Evolutionary conservation across 176 grass and related monocot species (phyloP).

Genomic region (Hsuehochloa calcarea): DNA sequence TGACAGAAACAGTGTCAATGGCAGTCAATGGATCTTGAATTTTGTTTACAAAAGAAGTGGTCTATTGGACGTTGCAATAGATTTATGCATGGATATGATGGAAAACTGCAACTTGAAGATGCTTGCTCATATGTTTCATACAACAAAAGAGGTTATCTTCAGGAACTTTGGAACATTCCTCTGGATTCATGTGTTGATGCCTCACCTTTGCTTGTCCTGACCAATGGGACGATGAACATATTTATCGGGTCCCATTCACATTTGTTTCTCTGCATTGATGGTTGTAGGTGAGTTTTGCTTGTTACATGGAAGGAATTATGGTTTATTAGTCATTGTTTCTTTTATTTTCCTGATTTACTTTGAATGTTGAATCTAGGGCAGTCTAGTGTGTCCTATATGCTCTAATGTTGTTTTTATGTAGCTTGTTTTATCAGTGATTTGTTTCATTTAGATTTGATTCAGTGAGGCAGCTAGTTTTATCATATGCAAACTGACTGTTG

Average conservation of each 20-base stretch:
- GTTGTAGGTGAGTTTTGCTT: constrained; percentile 47
- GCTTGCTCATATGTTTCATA: constrained; percentile 32
- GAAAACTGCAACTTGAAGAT: constrained; percentile 36
- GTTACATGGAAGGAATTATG: neutral
- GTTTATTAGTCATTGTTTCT: constrained; percentile 12
- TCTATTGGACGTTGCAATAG: constrained; percentile 61
- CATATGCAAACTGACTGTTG: constrained; percentile 1
- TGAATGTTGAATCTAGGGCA: neutral
- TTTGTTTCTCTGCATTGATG: constrained; percentile 80
- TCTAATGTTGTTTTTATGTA: neutral
- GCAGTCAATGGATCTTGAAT: constrained; percentile 42
- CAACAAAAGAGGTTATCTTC: constrained; percentile 39
- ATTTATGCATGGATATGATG: constrained; percentile 46
- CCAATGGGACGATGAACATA: constrained; percentile 63
- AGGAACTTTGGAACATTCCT: constrained; percentile 67
- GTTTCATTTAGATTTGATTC: constrained; percentile 1
- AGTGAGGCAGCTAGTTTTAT: neutral
- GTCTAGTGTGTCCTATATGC: neutral
- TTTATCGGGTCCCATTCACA: constrained; percentile 88
- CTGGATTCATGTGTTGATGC: constrained; percentile 95
- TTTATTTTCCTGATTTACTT: constrained; percentile 2
- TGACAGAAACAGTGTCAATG: constrained; percentile 27
- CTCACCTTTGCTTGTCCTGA: constrained; percentile 77
- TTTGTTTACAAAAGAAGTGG: constrained; percentile 48
- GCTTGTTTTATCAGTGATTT: neutral